Conservation (phyloP, 805 yeast genomes). For the Sugiyamaella americana region DNA sequence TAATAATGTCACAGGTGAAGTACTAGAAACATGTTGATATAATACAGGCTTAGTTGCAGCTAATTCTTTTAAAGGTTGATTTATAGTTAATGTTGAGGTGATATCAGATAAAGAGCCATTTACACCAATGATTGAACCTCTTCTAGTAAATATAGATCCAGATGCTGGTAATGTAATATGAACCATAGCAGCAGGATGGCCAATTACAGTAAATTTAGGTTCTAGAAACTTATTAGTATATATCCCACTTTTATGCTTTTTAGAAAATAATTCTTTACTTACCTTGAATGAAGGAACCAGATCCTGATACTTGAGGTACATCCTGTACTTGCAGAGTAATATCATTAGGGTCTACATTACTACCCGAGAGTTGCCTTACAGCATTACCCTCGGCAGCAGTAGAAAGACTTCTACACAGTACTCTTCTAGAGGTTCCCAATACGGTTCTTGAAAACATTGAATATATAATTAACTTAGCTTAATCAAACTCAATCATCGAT, state of each 20-base stretch:
- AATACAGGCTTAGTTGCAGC: conserved; percentile 29
- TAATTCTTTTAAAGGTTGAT: conserved; percentile 20
- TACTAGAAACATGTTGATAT: conserved; percentile 30
- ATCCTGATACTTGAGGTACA: conserved; percentile 34
- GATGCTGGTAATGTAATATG: conserved; percentile 40
- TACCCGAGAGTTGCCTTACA: conserved; percentile 3
- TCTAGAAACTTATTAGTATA: conserved; percentile 9
- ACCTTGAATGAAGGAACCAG: conserved; percentile 38
- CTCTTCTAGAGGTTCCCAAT: background rate
- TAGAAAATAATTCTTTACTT: background rate
- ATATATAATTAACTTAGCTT: too few relatives aligned
- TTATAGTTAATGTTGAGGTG: conserved; percentile 24
- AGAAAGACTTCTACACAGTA: background rate
- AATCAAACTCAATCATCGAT: too few relatives aligned
- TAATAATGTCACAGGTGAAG: conserved; percentile 28
- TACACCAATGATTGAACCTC: conserved; percentile 40
- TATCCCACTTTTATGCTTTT: too few relatives aligned
- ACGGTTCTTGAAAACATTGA: background rate
- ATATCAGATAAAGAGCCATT: conserved; percentile 36
- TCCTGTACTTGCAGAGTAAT: conserved; percentile 17
- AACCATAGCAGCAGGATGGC: conserved; percentile 38
- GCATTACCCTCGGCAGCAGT: background rate
- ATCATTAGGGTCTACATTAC: conserved; percentile 8
- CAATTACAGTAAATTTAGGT: conserved; percentile 40
- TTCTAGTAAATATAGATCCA: conserved; percentile 35